Base-by-base conservation (phyloP, 2,329 filamentous ascomycete species). In the Fusarium paranaense region DNA sequence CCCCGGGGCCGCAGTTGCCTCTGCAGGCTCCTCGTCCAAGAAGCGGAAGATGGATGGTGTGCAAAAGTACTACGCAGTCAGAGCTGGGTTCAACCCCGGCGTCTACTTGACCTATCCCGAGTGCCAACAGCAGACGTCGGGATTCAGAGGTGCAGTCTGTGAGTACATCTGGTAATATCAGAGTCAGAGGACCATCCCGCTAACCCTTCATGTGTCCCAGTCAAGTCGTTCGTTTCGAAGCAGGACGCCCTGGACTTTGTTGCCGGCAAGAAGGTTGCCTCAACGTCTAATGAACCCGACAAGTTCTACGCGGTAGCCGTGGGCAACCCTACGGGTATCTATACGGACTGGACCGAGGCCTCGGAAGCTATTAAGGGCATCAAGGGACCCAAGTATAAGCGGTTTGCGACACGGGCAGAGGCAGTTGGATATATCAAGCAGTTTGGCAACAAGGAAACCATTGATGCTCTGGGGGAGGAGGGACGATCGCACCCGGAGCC, bases 241-340 rank as follows among this genome's bases (percentile, higher is more conserved):
- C 88, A 91, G 71, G 95, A 98, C 69, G 96, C 96, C n/a, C 89
- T 93, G 78, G 90, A 90, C 2, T 98, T 94, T 80, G 87, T 94
- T 30, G 90, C 88, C 1, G 93, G 94, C 56, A 88, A 87, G 74
- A 78, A 81, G 30, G 78, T 81, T 7, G 79, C 83, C 18, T 78
- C 83, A 22, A 78, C 84, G 25, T 81, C 85, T 45, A 77, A 83
- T 57, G 81, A 85, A 68, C 83, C 86, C 54, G 79, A 85, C 59
- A 86, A 84, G 58, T 92, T 87, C 81, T 92, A 92, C 78, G 90
- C 87, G 5, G 89, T 92, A 7, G 90, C 90, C 1, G 84, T 89
- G 6, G 90, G 90, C n/a, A 84, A 83, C 50, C 82, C 81, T 20
- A 88, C 90, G 2, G 90, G 90, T 35, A 88, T 92, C 33, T 92